Base-by-base conservation (phyloP, 257 asterid genomes). In the Verbascum thapsus region DNA sequence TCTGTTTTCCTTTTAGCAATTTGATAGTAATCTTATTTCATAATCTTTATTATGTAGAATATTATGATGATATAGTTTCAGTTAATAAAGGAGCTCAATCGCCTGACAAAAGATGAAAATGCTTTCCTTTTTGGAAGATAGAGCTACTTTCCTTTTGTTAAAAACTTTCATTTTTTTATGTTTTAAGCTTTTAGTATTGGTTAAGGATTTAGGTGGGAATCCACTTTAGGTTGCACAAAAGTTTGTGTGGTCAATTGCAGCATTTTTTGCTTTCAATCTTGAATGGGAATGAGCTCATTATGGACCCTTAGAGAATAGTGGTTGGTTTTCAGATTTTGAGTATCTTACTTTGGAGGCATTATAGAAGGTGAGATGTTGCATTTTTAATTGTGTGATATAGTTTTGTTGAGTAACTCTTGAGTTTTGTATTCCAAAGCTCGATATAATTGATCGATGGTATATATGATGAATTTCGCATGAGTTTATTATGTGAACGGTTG, bases 201-300 rank as follows among this genome's bases (percentile, higher is more conserved):
- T 69, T 53, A 22, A 41, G 18, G 23, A 40, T 48, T 38, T 50
- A 19, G 47, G 54, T 55, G 38, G 39, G 40, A 59, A 23, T 48
- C 50, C 45, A 61, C 68, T 69, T 75, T 60, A 60, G 64, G 64
- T 17, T 64, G 58, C 39, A 69, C 17, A 7, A 15, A 59, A 73
- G 67, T 40, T 48, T 60, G 59, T 66, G 67, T 40, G 43, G 49
- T 55, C 20, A 61, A 40, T 35, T 41, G 48, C 3, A n/a, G 51
- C 35, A 40, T 59, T 52, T 34, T 13, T n/a, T 55, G 54, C 26
- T 30, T 65, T 65, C 47, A 37, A 39, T 51, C 55, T 68, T 51
- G 63, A 50, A 69, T 50, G 66, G 48, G 8, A 41, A 42, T 67
- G 58, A 44, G 64, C 58, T 55, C 58, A 56, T 17, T 11, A 45